Percentiles rank a stretch among this genome's conserved stretches.
phyloP scores from a whole-genome alignment of 345 rosid species.

The Hibiscus trionum region DNA sequence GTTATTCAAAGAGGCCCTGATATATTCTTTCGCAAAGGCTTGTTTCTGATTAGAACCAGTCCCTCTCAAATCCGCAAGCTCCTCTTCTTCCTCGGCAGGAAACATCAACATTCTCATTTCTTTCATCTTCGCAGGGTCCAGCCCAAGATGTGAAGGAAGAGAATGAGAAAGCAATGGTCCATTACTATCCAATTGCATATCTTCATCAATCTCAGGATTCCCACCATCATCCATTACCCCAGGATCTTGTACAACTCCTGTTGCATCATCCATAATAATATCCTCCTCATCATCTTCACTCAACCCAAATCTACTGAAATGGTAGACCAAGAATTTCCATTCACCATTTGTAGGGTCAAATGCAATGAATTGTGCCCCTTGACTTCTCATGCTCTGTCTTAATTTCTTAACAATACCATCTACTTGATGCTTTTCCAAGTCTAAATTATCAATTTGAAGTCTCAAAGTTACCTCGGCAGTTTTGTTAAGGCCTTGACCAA shows the following conservation, averaged over 20 bases:
- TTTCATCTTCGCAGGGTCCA: conserved; percentile 75
- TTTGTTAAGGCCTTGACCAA: conserved; percentile 84
- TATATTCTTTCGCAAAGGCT: conserved; percentile 37
- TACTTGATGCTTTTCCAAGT: conserved; percentile 20
- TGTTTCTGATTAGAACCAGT: conserved; percentile 32
- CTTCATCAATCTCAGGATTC: conserved; percentile 38
- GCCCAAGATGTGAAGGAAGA: conserved; percentile 91
- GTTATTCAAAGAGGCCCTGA: conserved; percentile 35
- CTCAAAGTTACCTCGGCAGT: conserved; percentile 75
- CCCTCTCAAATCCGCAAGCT: conserved; percentile 33
- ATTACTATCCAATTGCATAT: conserved; percentile 28
- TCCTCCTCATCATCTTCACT: conserved; percentile 94
- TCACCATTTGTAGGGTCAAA: conserved; percentile 49
- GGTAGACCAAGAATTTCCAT: conserved; percentile 77
- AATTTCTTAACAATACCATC: conserved; percentile 39
- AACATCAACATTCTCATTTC: conserved; percentile 96
- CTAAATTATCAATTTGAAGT: conserved; percentile 22
- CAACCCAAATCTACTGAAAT: conserved; percentile 92
- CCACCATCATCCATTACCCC: conserved; percentile 36
- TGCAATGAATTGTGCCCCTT: conserved; percentile 71
- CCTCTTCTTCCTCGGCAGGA: conserved; percentile 54
- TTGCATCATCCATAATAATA: conserved; percentile 57
- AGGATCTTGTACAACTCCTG: conserved; percentile 28
- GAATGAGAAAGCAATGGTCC: conserved; percentile 82
- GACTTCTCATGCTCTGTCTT: conserved; percentile 43